These are phyloP conservation scores for Beauveria scarabaeidicola DNA, from an alignment of 2,329 filamentous ascomycete genomes.

Conservation along the genomic window DNA sequence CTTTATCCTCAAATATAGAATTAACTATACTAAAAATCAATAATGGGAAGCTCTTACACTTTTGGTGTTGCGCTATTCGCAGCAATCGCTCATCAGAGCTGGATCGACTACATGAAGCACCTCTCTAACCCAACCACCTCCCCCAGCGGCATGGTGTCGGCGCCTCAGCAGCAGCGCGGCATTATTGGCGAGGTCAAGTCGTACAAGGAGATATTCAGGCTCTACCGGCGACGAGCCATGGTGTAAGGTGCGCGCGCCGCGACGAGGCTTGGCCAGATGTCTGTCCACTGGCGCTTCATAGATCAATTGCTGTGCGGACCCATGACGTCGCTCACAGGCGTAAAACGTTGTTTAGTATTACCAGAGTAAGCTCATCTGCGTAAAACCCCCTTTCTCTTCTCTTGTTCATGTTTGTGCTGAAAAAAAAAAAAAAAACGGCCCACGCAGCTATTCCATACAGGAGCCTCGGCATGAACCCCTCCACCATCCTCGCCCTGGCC, in stretches of 20 bases:
- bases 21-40: not conserved
- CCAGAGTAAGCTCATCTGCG: constrained; percentile 22
- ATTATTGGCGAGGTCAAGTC: constrained; percentile 46
- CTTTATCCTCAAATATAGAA: too few species aligned
- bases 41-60: not conserved
- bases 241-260: constrained; percentile 28
- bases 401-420: not conserved
- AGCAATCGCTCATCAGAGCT: constrained; percentile 50
- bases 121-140: constrained; percentile 21
- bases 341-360: constrained; percentile 48
- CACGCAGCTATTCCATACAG: constrained; percentile 39
- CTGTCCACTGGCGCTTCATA: constrained; percentile 7
- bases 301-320: constrained; percentile 47
- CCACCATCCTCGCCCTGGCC: constrained; percentile 43
- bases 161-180: constrained; percentile 38
- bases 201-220: constrained; percentile 40
- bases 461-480: constrained; percentile 40
- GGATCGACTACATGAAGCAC: constrained; percentile 49
- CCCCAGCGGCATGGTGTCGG: constrained; percentile 36
- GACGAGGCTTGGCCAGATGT: not conserved
- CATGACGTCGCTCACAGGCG: constrained; percentile 47
- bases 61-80: constrained; percentile 43
- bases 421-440: too few species aligned
- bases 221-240: constrained; percentile 43
- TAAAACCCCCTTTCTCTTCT: not conserved